Base-by-base conservation (phyloP, 805 yeast species). In the Candida sithepensis region DNA sequence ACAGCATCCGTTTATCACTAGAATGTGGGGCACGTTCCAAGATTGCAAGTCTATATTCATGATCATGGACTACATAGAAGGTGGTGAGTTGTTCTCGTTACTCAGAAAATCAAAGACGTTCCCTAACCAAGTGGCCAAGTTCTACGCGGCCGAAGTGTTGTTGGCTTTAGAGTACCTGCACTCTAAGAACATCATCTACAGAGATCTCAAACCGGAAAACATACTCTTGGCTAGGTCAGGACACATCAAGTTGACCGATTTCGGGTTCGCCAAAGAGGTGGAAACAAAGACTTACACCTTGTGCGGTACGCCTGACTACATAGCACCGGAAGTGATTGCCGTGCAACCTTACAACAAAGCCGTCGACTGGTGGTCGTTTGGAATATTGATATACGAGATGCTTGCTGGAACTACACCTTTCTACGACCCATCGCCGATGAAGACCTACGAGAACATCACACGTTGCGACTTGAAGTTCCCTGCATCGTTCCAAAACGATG, bases 21-120 rank as follows among this genome's bases (percentile, higher is more conserved):
- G 84, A 47, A 79, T 79, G 83, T 79, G 84, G 84, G 84, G 84
- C 12, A 79, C 84, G 3, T 79, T 74, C 58, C 84, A 79, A 60
- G 84, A 79, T 59, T 69, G 78, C 40, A 72, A 71, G 51, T 77
- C 77, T 57, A 65, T 79, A 50, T 79, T 79, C 52, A 79, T 79
- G 84, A 78, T 79, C 44, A 79, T 79, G 84, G 84, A 79, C 58
- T 79, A 78, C 63, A 79, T 79, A 60, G 84, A 79, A 64, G 84
- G 84, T 23, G 84, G 84, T 22, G 84, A 79, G 62, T 66, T 79
- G 46, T 79, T 79, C 55, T 74, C 80, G 3, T 63, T 79, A 46
- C 68, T 79, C 54, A 65, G 84, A 49, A 79, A 79, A 59, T 76
- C 81, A 10, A 82, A 79, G 56, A 63, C 82, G 37, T 79, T 79